Evolutionary conservation across 805 yeast genomes (phyloP).

Genomic region (Kazachstania africana): DNA sequence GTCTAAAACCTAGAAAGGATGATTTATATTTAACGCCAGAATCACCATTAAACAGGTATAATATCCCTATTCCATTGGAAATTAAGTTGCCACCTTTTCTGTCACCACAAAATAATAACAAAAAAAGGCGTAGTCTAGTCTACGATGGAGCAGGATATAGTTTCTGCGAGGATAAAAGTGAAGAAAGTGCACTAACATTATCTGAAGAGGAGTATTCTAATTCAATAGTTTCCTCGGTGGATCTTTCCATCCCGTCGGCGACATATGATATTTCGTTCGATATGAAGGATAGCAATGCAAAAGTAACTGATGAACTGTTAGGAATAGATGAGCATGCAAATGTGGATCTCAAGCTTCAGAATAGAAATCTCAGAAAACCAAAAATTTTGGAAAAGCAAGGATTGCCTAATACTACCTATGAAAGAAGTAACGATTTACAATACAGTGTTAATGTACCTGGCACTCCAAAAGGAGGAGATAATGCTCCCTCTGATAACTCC

Average conservation of each 20-base stretch:
- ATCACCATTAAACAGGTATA: conserved; percentile 26
- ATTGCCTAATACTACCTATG: no score
- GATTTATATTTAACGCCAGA: conserved; percentile 26
- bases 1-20: conserved; percentile 2
- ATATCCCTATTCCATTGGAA: conserved; percentile 29
- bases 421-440: no score
- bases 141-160: conserved; percentile 30
- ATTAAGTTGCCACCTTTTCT: conserved; percentile 28
- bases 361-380: conserved; percentile 13
- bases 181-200: not conserved
- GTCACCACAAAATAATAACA: conserved; percentile 26
- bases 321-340: conserved; percentile 25
- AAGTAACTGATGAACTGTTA: conserved; percentile 13
- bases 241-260: conserved; percentile 20
- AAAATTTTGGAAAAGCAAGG: no score
- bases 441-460: no score
- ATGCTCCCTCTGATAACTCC: no score
- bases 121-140: conserved; percentile 21
- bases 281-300: conserved; percentile 4
- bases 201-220: not conserved
- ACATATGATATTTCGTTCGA: conserved; percentile 20
- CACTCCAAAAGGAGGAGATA: no score
- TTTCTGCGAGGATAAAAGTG: conserved; percentile 8
- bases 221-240: conserved; percentile 4
- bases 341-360: conserved; percentile 22